phyloP scores from a whole-genome alignment of 345 rosid species.

The Bruguiera parviflora region DNA sequence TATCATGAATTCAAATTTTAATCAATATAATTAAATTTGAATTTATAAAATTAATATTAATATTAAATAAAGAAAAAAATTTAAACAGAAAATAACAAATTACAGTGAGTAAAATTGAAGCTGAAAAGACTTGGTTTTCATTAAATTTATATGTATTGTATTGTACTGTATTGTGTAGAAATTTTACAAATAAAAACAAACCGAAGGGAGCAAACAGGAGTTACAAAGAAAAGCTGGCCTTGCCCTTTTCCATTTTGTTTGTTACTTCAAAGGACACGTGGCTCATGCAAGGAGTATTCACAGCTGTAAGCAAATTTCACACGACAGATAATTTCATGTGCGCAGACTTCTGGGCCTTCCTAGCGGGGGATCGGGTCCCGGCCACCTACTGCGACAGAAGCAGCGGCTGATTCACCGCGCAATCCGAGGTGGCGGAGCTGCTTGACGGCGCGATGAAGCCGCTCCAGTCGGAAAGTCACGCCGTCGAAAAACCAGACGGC shows the following conservation, averaged over 20 bases:
- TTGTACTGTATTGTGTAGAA: too few relatives aligned
- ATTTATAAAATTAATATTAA: too few relatives aligned
- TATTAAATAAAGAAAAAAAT: too few relatives aligned
- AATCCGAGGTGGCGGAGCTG: slow-evolving; percentile 62
- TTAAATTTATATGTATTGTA: too few relatives aligned
- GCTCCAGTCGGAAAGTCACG: slow-evolving; percentile 62
- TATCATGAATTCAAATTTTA: too few relatives aligned
- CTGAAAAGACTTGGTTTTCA: too few relatives aligned
- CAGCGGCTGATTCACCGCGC: slow-evolving; percentile 65
- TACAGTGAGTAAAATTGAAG: too few relatives aligned
- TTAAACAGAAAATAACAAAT: too few relatives aligned
- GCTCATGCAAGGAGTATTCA: neutral
- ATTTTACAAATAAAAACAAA: too few relatives aligned
- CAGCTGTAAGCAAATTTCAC: neutral
- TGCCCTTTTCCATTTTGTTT: neutral
- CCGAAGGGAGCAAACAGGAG: too few relatives aligned
- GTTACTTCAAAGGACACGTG: neutral
- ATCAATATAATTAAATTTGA: too few relatives aligned
- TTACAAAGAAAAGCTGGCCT: neutral
- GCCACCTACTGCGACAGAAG: slow-evolving; percentile 28
- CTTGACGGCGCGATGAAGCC: slow-evolving; percentile 76
- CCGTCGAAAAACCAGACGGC: slow-evolving; percentile 39
- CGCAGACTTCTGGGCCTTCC: slow-evolving; percentile 43
- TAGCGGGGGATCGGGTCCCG: slow-evolving; percentile 40
- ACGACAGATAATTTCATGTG: slow-evolving; percentile 9